Evolutionary conservation across 2,329 filamentous ascomycete species (phyloP).

Genomic region (Venturia pyrina): DNA sequence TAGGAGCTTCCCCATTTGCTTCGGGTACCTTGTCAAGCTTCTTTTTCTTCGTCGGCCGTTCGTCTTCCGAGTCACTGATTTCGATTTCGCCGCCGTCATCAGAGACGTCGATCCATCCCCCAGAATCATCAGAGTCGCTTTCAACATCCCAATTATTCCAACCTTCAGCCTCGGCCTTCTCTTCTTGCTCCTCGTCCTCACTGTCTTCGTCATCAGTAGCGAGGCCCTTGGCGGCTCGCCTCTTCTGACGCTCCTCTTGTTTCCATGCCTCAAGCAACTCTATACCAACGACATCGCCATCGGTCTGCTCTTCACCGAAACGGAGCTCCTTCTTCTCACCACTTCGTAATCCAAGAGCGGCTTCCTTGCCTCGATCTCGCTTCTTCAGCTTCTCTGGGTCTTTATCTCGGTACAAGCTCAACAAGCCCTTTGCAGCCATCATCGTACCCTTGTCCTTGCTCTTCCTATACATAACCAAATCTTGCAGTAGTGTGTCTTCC

Average conservation of each 20-base stretch:
- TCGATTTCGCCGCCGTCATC: slow-evolving; percentile 69
- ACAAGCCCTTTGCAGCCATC: slow-evolving; percentile 90
- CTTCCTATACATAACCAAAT: slow-evolving; percentile 90
- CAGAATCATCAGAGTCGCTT: slow-evolving; percentile 58
- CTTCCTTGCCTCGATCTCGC: slow-evolving; percentile 83
- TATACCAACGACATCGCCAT: slow-evolving; percentile 82
- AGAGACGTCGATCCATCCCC: slow-evolving; percentile 86
- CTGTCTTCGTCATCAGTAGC: slow-evolving; percentile 50
- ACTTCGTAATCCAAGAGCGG: slow-evolving; percentile 67
- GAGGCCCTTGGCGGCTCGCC: slow-evolving; percentile 58
- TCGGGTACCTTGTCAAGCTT: slow-evolving; percentile 40
- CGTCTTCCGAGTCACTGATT: slow-evolving; percentile 65
- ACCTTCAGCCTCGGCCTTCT: slow-evolving; percentile 44
- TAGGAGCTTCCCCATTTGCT: slow-evolving; percentile 24
- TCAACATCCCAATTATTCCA: slow-evolving; percentile 54
- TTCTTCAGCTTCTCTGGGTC: slow-evolving; percentile 82
- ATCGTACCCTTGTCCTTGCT: slow-evolving; percentile 98
- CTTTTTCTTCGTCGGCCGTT: slow-evolving; percentile 54
- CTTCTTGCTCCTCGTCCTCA: slow-evolving; percentile 51
- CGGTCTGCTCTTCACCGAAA: slow-evolving; percentile 72
- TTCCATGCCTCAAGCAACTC: slow-evolving; percentile 91
- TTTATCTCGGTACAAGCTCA: slow-evolving; percentile 85
- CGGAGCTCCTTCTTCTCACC: slow-evolving; percentile 67
- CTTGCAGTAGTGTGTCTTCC: slow-evolving; percentile 89
- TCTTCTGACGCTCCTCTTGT: slow-evolving; percentile 72